These are phyloP conservation scores for Colletotrichum sp. DNA, from an alignment of 2,329 filamentous ascomycete genomes.

Conservation along the genomic window DNA sequence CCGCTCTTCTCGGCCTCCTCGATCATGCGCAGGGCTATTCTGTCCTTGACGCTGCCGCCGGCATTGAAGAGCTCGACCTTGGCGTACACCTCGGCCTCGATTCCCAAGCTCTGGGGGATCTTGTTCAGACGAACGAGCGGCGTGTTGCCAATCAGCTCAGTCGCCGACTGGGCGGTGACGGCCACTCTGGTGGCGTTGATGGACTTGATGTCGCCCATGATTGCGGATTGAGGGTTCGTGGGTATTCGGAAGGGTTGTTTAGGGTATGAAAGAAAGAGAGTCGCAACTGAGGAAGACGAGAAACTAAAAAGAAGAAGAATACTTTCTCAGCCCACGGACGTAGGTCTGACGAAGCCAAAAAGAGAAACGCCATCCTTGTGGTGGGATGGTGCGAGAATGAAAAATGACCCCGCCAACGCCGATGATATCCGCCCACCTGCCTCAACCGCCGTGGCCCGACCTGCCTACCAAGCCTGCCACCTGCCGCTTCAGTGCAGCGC, in stretches of 20 bases:
- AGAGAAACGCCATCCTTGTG: slow-evolving; percentile 18
- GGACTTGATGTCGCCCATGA: slow-evolving; percentile 21
- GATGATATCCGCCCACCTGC: slow-evolving; percentile 17
- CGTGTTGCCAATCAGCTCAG: slow-evolving; percentile 91
- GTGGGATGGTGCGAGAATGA: slow-evolving; percentile 18
- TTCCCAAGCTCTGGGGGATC: slow-evolving; percentile 87
- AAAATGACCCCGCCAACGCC: slow-evolving; percentile 20
- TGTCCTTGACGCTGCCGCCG: slow-evolving; percentile 91
- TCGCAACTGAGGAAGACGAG: background rate
- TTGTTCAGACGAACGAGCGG: slow-evolving; percentile 94
- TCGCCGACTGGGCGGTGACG: slow-evolving; percentile 64
- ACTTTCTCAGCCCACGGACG: slow-evolving; percentile 3
- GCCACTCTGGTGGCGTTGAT: slow-evolving; percentile 20
- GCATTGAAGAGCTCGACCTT: slow-evolving; percentile 95
- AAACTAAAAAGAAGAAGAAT: background rate
- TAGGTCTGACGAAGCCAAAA: background rate
- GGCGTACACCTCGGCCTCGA: slow-evolving; percentile 87
- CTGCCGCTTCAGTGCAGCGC: background rate
- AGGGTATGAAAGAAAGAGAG: background rate
- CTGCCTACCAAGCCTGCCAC: background rate
- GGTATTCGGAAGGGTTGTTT: rapidly evolving
- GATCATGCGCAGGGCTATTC: slow-evolving; percentile 96
- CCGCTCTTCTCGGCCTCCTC: slow-evolving; percentile 91
- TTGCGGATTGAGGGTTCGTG: background rate
- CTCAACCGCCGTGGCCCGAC: background rate